Conservation (phyloP, 805 yeast species). For the Torulaspora franciscae region DNA sequence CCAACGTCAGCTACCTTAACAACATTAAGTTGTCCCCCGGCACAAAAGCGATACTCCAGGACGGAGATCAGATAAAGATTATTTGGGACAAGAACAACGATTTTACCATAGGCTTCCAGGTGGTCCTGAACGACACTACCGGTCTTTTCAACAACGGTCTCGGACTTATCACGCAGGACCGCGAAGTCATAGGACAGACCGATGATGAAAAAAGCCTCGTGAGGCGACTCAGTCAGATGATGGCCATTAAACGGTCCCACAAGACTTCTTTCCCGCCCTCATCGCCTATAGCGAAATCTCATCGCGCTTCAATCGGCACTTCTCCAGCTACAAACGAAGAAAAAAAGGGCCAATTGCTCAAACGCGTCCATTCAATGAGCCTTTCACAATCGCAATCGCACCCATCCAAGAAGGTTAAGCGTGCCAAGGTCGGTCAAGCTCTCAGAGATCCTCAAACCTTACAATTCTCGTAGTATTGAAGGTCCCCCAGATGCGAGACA, state of each 20-base stretch:
- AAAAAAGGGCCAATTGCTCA: constrained; percentile 17
- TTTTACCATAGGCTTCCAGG: constrained; percentile 50
- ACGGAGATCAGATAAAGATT: constrained; percentile 62
- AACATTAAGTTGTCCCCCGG: constrained; percentile 55
- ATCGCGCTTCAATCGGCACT: background rate
- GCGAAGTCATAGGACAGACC: constrained; percentile 22
- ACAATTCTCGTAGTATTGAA: constrained; percentile 15
- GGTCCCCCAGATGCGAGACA: no score
- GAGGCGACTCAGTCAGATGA: constrained; percentile 21
- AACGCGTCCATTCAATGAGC: constrained; percentile 27
- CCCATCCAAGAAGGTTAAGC: constrained; percentile 28
- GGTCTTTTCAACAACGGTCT: constrained; percentile 57
- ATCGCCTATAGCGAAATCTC: constrained; percentile 3
- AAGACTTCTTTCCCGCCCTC: constrained; percentile 7
- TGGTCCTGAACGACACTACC: constrained; percentile 53
- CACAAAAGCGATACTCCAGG: constrained; percentile 52
- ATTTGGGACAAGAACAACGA: constrained; percentile 55
- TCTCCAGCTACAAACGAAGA: constrained; percentile 4
- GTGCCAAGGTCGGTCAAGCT: constrained; percentile 33
- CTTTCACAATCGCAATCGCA: constrained; percentile 27
- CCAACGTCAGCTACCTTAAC: constrained; percentile 75
- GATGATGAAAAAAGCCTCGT: constrained; percentile 25
- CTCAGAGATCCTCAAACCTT: constrained; percentile 17
- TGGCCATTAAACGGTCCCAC: constrained; percentile 19
- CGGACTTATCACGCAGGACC: constrained; percentile 13